Base-by-base conservation (phyloP, 2,329 filamentous ascomycete species). In the Xylariales sp. region DNA sequence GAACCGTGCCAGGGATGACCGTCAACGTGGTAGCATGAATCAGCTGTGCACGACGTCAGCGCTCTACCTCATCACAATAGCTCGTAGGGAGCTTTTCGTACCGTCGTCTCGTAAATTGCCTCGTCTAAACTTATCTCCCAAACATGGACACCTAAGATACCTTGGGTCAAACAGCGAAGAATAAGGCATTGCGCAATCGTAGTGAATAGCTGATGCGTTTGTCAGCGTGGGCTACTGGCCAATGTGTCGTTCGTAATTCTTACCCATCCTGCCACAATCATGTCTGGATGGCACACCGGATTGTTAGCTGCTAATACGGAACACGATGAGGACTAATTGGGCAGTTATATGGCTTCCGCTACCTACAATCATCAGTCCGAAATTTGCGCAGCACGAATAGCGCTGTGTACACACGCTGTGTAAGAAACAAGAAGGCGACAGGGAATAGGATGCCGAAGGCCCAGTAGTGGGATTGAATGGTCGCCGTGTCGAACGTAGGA, bases 391-490 rank as follows among this genome's bases (percentile, higher is more conserved):
- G 15, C n/a, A 49, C 24, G 3, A 19, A 43, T 2, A 39, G 16
- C 27, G 48, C 46, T 19, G 45, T 48, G 12, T 49, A 49, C n/a
- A 46, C 14, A 5, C 47, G 42, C 39, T 49, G 47, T 19, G 18
- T 38, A 14, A 49, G n/a, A n/a, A 46, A 44, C 9, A 48, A 16
- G n/a, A 47, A 38, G 3, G 45, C 46, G n/a, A 49, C 22, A 20
- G 39, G 22, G 14, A 33, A 44, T 9, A 32, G 38, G 14, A 49
- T 25, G 15, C 38, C 45, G 19, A 42, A 45, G 10, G 47, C 43
- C 22, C 36, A 33, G n/a, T 10, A 12, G n/a, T 20, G 22, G 11
- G 12, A 3, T 28, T 18, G 28, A 4, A 12, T 38, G 12, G 22
- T 18, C 24, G n/a, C 19, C 49, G 55, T 36, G 45, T 51, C 12